Conservation (phyloP, 2,329 filamentous ascomycete genomes). For the Calonectria fujianensis region DNA sequence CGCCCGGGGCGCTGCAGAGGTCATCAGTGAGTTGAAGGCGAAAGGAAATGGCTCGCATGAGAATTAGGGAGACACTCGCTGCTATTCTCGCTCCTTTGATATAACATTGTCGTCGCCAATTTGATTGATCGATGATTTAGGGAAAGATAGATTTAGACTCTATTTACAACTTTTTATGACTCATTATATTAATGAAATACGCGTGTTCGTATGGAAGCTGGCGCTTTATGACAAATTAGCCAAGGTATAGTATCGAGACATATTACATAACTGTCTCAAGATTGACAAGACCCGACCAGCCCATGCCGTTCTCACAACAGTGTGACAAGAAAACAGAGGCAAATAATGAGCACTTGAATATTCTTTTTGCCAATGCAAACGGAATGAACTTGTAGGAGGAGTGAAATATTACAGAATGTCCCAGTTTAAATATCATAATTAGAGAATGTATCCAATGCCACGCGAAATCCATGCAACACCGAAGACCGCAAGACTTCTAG, state of each 20-base stretch:
- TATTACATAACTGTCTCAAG: neutral
- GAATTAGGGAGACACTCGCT: neutral
- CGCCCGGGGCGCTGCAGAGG: constrained; percentile 44
- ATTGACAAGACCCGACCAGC: no score
- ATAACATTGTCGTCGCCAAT: neutral
- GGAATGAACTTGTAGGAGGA: neutral
- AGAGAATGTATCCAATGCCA: neutral
- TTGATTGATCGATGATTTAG: neutral
- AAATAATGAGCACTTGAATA: neutral
- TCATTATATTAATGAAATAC: neutral
- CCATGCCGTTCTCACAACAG: no score
- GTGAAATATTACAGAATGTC: neutral
- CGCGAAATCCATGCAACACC: neutral
- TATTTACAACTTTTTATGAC: neutral
- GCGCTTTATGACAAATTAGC: neutral
- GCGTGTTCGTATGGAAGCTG: neutral
- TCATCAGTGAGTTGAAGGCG: constrained; percentile 36
- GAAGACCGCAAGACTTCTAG: neutral
- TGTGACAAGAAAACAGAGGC: no score
- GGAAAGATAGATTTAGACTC: neutral
- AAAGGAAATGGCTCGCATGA: neutral
- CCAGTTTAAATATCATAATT: neutral
- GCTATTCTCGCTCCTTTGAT: neutral
- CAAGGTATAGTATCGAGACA: neutral
- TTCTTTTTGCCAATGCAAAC: neutral